A percentile compares a stretch with the other conserved stretches of the same genome.
These are phyloP conservation scores for Fonsecaea multimorphosa DNA, from an alignment of 2,329 filamentous ascomycete genomes.

Conservation along the genomic window DNA sequence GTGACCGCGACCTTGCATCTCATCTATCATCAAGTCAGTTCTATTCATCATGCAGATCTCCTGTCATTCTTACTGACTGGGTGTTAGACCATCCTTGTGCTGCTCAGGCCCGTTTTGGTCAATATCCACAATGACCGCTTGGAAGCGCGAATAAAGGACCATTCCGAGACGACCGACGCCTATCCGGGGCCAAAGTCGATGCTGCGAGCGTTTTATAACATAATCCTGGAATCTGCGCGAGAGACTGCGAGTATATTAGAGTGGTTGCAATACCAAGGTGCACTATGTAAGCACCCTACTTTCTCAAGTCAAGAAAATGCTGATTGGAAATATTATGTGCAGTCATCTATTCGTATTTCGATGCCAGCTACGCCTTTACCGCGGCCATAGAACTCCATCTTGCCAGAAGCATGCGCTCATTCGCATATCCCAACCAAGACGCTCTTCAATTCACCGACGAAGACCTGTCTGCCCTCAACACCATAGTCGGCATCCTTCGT, in stretches of 20 bases:
- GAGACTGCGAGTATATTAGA: constrained; percentile 23
- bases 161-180: background rate
- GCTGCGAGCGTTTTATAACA: constrained; percentile 3
- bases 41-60: background rate
- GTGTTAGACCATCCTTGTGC: constrained; percentile 26
- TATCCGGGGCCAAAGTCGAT: background rate
- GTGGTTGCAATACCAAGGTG: constrained; percentile 26
- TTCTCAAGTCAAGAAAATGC: background rate
- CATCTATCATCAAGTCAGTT: constrained; percentile 29
- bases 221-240: constrained; percentile 23
- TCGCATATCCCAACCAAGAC: constrained; percentile 4
- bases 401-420: constrained; percentile 7
- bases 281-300: constrained; percentile 18
- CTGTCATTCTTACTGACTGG: constrained; percentile 4
- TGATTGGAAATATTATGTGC: background rate
- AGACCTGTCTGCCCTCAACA: constrained; percentile 16
- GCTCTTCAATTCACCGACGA: constrained; percentile 14
- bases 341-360: constrained; percentile 29
- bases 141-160: constrained; percentile 11
- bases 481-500: constrained; percentile 5
- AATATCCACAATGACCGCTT: constrained; percentile 27
- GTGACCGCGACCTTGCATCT: constrained; percentile 28
- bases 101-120: constrained; percentile 28
- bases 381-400: constrained; percentile 25
- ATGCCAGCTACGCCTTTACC: constrained; percentile 29